Conservation (phyloP, 2,329 filamentous ascomycete genomes). For the Cryphonectria radicalis region DNA sequence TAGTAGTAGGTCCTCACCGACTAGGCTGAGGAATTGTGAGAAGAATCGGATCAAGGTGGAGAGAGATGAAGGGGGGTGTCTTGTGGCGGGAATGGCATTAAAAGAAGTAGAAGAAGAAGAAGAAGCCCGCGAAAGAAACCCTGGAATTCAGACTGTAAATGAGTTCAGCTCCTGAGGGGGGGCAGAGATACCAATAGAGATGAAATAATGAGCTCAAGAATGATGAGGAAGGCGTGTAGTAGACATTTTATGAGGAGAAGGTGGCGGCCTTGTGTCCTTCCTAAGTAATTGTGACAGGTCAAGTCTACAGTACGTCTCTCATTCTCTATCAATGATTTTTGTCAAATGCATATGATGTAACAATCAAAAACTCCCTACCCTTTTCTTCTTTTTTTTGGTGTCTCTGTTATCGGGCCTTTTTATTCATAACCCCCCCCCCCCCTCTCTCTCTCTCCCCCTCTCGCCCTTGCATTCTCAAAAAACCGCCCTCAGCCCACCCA, state of each 20-base stretch:
- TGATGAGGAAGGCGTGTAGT: background rate
- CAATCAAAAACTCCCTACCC: background rate
- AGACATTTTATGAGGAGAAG: background rate
- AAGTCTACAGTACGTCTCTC: background rate
- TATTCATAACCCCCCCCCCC: too few species aligned
- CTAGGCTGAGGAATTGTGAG: background rate
- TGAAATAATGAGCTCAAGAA: background rate
- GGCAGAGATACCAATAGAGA: slow-evolving; percentile 6
- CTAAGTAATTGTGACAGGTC: background rate
- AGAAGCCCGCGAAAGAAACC: background rate
- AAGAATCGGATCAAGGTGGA: background rate
- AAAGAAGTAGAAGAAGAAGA: background rate
- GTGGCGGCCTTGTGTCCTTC: background rate
- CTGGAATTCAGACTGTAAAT: slow-evolving; percentile 2
- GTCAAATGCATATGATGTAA: background rate
- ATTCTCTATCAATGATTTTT: slow-evolving; percentile 1
- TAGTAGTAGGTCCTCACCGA: background rate
- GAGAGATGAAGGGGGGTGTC: background rate
- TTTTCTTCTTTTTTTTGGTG: background rate
- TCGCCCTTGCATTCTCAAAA: background rate
- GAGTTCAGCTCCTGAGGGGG: too few species aligned
- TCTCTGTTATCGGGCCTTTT: background rate
- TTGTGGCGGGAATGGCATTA: background rate
- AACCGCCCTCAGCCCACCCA: slow-evolving; percentile 71
- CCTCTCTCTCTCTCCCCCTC: too few species aligned